phyloP scores from a whole-genome alignment of 495 filamentous ascomycete genomes.

The Trichoderma virens region DNA sequence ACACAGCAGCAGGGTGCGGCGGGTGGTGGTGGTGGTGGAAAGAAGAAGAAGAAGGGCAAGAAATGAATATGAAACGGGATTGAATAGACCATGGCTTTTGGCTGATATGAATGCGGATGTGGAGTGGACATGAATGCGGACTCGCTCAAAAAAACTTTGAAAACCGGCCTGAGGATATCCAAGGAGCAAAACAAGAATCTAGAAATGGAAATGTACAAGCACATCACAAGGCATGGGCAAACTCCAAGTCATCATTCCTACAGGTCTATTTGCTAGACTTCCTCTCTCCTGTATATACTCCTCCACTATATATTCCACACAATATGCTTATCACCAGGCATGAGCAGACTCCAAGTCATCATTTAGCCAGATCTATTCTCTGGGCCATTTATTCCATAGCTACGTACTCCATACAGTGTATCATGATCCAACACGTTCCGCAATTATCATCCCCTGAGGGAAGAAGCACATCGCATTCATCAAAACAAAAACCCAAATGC shows the following conservation, averaged over 20 bases:
- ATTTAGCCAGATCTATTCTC: conserved; percentile 1
- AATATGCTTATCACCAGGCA: too few species aligned
- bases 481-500: background rate
- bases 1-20: conserved; percentile 25
- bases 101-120: background rate
- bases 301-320: too few species aligned
- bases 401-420: conserved; percentile 8
- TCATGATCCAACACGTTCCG: conserved; percentile 2
- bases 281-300: too few species aligned
- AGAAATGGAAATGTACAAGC: background rate
- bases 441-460: background rate
- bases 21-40: conserved; percentile 31
- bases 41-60: conserved; percentile 54
- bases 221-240: background rate
- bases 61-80: conserved; percentile 24
- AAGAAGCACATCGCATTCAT: background rate
- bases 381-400: background rate
- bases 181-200: background rate
- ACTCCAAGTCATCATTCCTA: too few species aligned
- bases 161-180: background rate
- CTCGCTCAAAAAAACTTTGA: too few species aligned
- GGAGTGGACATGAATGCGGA: too few species aligned
- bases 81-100: background rate
- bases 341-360: background rate
- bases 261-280: too few species aligned